These are phyloP conservation scores for Lenwebbia sp. DNA, from an alignment of 345 rosid species.

Conservation along the genomic window DNA sequence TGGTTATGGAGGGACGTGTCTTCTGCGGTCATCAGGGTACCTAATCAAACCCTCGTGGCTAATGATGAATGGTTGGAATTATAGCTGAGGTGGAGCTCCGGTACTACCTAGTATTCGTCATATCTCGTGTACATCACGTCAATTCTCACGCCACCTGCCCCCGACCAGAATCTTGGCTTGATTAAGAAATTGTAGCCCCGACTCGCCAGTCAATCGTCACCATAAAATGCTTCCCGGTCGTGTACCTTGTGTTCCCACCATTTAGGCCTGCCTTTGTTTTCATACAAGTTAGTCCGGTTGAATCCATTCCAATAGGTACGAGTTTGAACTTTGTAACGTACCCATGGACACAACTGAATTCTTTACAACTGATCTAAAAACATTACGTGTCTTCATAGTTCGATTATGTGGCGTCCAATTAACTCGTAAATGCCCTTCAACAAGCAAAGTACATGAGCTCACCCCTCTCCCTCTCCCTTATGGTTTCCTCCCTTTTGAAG, in stretches of 20 bases:
- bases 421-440: not conserved
- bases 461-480: no score
- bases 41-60: not conserved
- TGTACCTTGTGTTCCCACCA: not conserved
- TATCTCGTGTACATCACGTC: not conserved
- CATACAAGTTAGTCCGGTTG: not conserved
- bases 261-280: not conserved
- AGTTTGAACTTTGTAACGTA: not conserved
- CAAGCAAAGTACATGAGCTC: not conserved
- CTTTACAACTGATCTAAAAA: not conserved
- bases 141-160: not conserved
- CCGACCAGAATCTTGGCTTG: not conserved
- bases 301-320: not conserved
- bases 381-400: not conserved
- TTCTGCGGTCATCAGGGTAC: not conserved
- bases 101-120: not conserved
- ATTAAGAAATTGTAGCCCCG: not conserved
- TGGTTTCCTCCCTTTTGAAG: no score
- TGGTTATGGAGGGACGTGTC: no score
- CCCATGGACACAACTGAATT: not conserved
- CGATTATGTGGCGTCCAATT: accelerated
- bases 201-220: not conserved
- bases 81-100: no score
- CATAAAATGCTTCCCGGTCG: not conserved
- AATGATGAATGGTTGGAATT: no score